phyloP scores from a whole-genome alignment of 2,329 filamentous ascomycete genomes.

The Talaromyces sp. region DNA sequence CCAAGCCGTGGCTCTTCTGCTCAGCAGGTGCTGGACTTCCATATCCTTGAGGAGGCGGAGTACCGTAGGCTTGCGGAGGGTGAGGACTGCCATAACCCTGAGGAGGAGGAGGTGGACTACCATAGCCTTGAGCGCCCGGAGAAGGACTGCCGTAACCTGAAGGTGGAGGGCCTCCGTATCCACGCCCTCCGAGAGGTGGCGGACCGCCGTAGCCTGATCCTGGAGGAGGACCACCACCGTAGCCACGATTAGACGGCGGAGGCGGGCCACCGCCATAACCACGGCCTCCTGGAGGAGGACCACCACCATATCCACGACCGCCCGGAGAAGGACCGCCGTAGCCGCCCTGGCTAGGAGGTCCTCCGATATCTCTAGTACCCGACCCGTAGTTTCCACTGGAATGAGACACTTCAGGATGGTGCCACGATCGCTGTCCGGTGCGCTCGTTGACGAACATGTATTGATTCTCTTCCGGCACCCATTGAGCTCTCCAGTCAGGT shows the following conservation, averaged over 20 bases:
- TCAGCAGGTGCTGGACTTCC: conserved; percentile 3
- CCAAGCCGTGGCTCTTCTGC: conserved; percentile 14
- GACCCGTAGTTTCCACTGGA: conserved; percentile 3
- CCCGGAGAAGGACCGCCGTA: not conserved
- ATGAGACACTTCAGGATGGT: conserved; percentile 13
- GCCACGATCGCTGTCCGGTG: conserved; percentile 17
- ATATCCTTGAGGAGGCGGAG: conserved; percentile 9
- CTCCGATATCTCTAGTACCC: conserved; percentile 7
- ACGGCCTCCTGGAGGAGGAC: not conserved
- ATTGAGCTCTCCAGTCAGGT: conserved; percentile 14
- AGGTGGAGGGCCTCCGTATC: conserved; percentile 8
- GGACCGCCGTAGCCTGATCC: conserved; percentile 3
- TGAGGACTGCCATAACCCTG: conserved; percentile 5
- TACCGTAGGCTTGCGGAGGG: not conserved
- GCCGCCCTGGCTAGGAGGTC: conserved; percentile 6
- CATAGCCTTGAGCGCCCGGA: conserved; percentile 3
- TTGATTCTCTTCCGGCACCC: conserved; percentile 9
- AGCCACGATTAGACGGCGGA: not conserved
- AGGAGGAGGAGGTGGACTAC: conserved; percentile 6
- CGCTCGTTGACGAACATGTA: conserved; percentile 15
- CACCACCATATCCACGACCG: conserved; percentile 6
- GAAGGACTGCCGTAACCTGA: conserved; percentile 10
- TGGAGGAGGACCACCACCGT: not conserved
- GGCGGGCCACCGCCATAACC: not conserved
- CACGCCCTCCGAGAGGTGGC: not conserved